phyloP scores from a whole-genome alignment of 108 stramenopile genomes.

The Nitzschia inconspicua region DNA sequence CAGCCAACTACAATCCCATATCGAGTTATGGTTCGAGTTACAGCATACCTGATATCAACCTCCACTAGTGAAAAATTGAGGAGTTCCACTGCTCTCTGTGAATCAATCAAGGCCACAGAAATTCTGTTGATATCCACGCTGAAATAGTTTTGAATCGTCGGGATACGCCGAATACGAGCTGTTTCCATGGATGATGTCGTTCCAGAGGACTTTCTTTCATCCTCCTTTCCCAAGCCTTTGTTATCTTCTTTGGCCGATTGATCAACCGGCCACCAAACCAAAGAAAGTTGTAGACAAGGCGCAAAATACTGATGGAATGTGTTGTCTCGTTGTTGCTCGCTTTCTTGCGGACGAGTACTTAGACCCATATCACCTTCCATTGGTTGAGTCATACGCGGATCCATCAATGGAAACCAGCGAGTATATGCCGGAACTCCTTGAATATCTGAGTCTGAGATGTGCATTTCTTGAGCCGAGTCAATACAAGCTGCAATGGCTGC shows the following conservation, averaged over 20 bases:
- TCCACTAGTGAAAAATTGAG: constrained; percentile 55
- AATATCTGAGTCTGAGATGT: constrained; percentile 18
- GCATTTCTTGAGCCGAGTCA: constrained; percentile 28
- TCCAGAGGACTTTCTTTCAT: not conserved
- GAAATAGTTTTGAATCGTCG: constrained; percentile 53
- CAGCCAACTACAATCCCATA: constrained; percentile 61
- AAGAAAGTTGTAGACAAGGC: constrained; percentile 68
- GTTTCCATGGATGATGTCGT: not conserved
- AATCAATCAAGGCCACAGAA: constrained; percentile 74
- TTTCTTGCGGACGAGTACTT: constrained; percentile 51
- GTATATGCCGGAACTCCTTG: constrained; percentile 32
- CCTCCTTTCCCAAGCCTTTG: not conserved
- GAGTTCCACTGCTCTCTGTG: constrained; percentile 58
- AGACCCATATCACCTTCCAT: constrained; percentile 78
- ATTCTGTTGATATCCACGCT: constrained; percentile 52
- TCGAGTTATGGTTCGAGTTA: constrained; percentile 67
- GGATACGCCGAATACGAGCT: not conserved
- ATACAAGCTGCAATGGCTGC: constrained; percentile 65
- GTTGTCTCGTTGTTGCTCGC: constrained; percentile 60
- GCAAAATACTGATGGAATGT: constrained; percentile 63
- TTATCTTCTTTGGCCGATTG: not conserved
- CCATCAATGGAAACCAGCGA: constrained; percentile 79
- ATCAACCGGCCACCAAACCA: constrained; percentile 45
- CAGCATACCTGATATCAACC: constrained; percentile 64
- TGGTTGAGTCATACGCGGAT: constrained; percentile 50